These are phyloP conservation scores for Orbilia oligospora DNA, from an alignment of 2,329 filamentous ascomycete genomes.

Conservation along the genomic window DNA sequence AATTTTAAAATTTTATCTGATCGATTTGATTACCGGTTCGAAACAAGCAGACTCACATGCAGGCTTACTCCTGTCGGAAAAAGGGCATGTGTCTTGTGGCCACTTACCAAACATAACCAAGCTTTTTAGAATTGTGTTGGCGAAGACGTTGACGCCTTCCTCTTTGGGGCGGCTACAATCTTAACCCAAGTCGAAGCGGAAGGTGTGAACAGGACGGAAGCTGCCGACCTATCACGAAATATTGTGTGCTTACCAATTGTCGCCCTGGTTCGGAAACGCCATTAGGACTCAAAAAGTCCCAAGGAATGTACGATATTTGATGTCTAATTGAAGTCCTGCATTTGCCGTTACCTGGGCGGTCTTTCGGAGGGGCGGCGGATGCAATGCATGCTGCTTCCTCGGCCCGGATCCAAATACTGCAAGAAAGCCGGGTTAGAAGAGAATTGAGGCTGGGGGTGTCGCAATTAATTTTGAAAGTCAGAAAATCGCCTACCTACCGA, in stretches of 20 bases:
- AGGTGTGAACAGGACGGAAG: slow-evolving; percentile 28
- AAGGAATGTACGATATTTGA: slow-evolving; percentile 14
- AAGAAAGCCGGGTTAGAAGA: slow-evolving; percentile 10
- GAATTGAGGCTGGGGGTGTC: slow-evolving; percentile 17
- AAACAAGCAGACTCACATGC: slow-evolving; percentile 15
- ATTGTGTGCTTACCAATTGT: slow-evolving; percentile 38
- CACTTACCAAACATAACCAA: neutral
- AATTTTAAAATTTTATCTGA: slow-evolving; percentile 15
- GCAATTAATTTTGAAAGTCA: slow-evolving; percentile 24
- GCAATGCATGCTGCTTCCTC: slow-evolving; percentile 16
- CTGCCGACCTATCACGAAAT: slow-evolving; percentile 48
- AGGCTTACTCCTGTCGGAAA: neutral
- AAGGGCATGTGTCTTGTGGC: slow-evolving; percentile 21
- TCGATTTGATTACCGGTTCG: slow-evolving; percentile 6
- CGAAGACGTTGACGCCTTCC: slow-evolving; percentile 38
- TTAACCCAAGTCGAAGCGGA: neutral
- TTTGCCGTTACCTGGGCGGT: slow-evolving; percentile 22
- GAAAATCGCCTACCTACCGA: slow-evolving; percentile 48
- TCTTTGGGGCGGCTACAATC: neutral
- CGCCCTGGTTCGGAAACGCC: neutral
- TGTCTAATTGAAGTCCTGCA: slow-evolving; percentile 19
- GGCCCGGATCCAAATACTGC: slow-evolving; percentile 16
- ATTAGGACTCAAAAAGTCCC: slow-evolving; percentile 14
- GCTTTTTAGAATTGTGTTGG: slow-evolving; percentile 47
- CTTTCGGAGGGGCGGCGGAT: neutral